phyloP scores from a whole-genome alignment of 305 asterid species.

The Solanum hybrid region DNA sequence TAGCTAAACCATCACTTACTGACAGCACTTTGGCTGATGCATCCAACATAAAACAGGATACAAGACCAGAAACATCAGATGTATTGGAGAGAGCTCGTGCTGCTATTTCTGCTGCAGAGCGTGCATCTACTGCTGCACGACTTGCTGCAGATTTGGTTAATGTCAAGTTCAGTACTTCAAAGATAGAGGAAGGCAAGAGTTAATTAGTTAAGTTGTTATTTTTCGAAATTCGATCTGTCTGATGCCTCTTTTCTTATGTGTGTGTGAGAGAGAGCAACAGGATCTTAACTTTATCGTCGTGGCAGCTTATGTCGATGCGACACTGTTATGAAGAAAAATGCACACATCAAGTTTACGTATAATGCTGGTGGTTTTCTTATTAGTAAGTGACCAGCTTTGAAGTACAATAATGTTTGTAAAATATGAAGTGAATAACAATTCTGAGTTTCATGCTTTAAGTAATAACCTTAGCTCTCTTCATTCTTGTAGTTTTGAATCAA shows the following conservation, averaged over 20 bases:
- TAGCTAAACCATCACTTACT: slow-evolving; percentile 14
- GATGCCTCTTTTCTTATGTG: not conserved
- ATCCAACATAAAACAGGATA: slow-evolving; percentile 12
- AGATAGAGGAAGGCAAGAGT: slow-evolving; percentile 23
- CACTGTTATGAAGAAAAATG: not conserved
- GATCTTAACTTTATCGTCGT: not conserved
- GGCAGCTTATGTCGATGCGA: not conserved
- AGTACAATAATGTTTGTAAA: not conserved
- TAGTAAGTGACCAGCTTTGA: not conserved
- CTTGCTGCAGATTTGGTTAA: slow-evolving; percentile 71
- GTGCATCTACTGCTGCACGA: slow-evolving; percentile 84
- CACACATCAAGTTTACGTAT: not conserved
- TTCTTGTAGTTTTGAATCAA: not conserved
- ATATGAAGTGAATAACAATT: not conserved
- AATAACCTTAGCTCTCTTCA: not conserved
- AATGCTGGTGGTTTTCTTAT: not conserved
- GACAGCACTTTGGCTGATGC: slow-evolving; percentile 12
- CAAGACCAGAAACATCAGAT: slow-evolving; percentile 31
- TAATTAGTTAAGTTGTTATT: not conserved
- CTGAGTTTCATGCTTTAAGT: not conserved
- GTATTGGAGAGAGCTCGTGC: slow-evolving; percentile 56
- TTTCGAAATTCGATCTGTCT: not conserved
- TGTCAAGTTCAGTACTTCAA: slow-evolving; percentile 19
- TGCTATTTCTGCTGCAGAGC: slow-evolving; percentile 84
- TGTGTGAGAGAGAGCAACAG: not conserved